Percentiles rank a stretch among this genome's conserved stretches.
These are phyloP conservation scores for Syncephalis fuscata DNA, from an alignment of 371 early-diverging fungal species.

Conservation along the genomic window DNA sequence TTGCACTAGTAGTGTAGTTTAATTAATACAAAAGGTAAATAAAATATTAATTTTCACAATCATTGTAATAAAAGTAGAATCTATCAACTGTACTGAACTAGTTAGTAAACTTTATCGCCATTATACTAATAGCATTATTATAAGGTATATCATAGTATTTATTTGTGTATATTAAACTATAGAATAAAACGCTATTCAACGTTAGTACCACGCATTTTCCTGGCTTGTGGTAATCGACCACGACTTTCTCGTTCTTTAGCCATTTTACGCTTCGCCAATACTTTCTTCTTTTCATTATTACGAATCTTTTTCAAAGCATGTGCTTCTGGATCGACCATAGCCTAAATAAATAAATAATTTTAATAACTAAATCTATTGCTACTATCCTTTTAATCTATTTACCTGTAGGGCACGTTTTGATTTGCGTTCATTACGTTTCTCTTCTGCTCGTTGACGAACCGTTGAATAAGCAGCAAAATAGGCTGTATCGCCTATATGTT, in stretches of 20 bases:
- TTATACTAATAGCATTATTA: no score
- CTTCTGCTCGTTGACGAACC: conserved; percentile 42
- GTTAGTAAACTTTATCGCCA: no score
- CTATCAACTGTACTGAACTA: no score
- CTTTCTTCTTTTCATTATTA: conserved; percentile 45
- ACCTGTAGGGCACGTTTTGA: conserved; percentile 42
- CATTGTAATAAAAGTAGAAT: no score
- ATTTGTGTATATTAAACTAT: no score
- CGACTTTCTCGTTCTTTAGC: neutral
- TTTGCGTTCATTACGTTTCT: conserved; percentile 43
- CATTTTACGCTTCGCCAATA: conserved; percentile 31
- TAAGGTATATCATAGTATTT: no score
- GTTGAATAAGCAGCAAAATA: conserved; percentile 55
- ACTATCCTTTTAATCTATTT: neutral
- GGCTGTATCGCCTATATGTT: conserved; percentile 52
- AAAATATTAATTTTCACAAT: no score
- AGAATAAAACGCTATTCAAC: no score
- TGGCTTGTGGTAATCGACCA: neutral
- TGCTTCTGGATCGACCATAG: conserved; percentile 49
- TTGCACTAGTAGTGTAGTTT: no score
- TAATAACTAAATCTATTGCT: neutral
- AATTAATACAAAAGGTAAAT: no score
- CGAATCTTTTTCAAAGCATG: conserved; percentile 37
- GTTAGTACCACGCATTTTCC: no score
- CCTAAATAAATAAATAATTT: conserved; percentile 12